Evolutionary conservation across 1,284 basidiomycete species (phyloP).

Genomic region (Neolentinus lepideus): DNA sequence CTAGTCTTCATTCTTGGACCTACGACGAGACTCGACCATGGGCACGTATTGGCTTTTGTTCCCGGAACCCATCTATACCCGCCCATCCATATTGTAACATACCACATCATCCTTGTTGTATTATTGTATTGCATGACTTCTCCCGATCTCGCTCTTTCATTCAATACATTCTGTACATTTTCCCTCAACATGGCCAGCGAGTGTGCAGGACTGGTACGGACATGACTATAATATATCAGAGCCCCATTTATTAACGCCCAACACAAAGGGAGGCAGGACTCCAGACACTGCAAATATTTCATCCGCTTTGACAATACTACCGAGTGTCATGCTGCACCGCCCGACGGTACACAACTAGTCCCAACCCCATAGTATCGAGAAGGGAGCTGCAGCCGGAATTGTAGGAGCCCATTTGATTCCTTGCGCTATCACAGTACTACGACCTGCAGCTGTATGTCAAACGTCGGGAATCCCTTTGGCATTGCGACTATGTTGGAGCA

Average conservation of each 20-base stretch:
- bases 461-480: constrained; percentile 5
- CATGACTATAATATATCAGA: no score
- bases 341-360: neutral
- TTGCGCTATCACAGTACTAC: neutral
- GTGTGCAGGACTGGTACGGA: no score
- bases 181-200: no score
- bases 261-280: neutral
- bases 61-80: neutral
- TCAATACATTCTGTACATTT: no score
- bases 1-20: neutral
- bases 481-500: constrained; percentile 29
- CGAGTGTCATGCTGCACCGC: neutral
- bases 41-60: neutral
- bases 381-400: neutral
- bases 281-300: neutral
- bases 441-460: neutral
- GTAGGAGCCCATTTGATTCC: neutral
- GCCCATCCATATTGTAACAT: no score
- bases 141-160: no score
- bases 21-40: neutral
- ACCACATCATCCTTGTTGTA: no score
- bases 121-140: no score
- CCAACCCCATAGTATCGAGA: no score
- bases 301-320: neutral
- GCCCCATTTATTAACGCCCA: neutral